A percentile compares a stretch with the other conserved stretches of the same genome.
These are phyloP conservation scores for Peronospora belbahrii DNA, from an alignment of 352 stramenopile species.

Conservation along the genomic window DNA sequence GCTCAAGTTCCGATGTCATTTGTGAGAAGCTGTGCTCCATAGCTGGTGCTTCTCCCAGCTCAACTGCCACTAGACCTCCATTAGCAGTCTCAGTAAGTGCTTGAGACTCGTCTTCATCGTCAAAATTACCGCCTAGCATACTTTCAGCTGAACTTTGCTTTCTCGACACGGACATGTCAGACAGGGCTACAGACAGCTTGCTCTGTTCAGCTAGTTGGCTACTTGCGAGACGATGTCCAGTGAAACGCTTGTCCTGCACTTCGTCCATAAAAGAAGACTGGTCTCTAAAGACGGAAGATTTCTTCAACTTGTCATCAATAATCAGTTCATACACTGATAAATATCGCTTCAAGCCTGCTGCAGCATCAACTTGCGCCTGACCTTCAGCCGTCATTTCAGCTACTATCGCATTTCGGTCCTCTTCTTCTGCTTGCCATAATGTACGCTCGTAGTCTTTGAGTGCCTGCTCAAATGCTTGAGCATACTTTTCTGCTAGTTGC, in stretches of 20 bases:
- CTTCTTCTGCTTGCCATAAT: constrained; percentile 11
- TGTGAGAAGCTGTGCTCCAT: background rate
- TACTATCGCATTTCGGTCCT: constrained; percentile 1
- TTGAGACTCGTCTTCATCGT: background rate
- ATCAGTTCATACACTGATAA: background rate
- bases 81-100: background rate
- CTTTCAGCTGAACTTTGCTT: constrained; percentile 1
- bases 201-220: background rate
- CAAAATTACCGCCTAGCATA: background rate
- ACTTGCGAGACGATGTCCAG: background rate
- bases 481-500: constrained; percentile 25
- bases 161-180: background rate
- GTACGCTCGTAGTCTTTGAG: constrained; percentile 30
- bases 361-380: constrained; percentile 6
- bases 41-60: background rate
- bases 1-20: background rate
- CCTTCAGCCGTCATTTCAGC: background rate
- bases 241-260: background rate
- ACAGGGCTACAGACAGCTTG: background rate
- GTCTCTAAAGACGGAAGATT: background rate
- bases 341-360: constrained; percentile 2
- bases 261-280: background rate
- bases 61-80: background rate
- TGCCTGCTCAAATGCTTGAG: constrained; percentile 28
- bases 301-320: background rate